These are phyloP conservation scores for Leccinum sublutescens DNA, from an alignment of 768 basidiomycete species.

Conservation along the genomic window DNA sequence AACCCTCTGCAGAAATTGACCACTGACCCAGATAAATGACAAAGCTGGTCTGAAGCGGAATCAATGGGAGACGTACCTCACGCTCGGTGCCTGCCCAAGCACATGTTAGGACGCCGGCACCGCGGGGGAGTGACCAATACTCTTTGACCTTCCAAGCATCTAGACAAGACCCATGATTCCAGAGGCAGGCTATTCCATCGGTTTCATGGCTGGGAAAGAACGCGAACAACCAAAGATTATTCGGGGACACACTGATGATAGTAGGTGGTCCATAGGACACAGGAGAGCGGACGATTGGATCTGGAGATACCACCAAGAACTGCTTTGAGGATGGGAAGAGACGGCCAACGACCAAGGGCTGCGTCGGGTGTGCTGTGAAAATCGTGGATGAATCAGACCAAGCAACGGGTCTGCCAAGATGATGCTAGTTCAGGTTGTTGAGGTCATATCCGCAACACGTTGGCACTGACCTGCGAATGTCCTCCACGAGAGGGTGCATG, in stretches of 20 bases:
- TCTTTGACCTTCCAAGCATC: conserved; percentile 63
- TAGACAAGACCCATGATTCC: conserved; percentile 56
- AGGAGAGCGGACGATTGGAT: conserved; percentile 45
- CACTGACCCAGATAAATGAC: conserved; percentile 43
- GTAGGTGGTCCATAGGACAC: conserved; percentile 58
- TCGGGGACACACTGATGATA: conserved; percentile 57
- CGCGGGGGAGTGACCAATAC: conserved; percentile 50
- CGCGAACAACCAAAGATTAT: conserved; percentile 67
- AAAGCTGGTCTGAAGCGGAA: background rate
- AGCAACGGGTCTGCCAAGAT: conserved; percentile 52
- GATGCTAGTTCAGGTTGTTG: conserved; percentile 1
- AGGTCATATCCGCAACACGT: background rate
- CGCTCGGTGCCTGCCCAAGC: conserved; percentile 60
- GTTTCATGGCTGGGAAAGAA: conserved; percentile 62
- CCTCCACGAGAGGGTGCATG: conserved; percentile 58
- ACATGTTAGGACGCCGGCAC: conserved; percentile 58
- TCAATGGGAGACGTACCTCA: conserved; percentile 44
- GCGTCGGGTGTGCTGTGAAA: conserved; percentile 64
- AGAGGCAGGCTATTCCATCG: conserved; percentile 64
- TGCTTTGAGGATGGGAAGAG: conserved; percentile 71
- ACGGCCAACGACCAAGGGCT: conserved; percentile 57
- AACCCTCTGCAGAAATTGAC: conserved; percentile 44
- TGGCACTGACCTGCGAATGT: conserved; percentile 47
- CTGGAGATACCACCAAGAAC: conserved; percentile 56
- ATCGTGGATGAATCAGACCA: conserved; percentile 73